Evolutionary conservation across 2,329 filamentous ascomycete species (phyloP), one percentile per base, ranked within the genome.

Genomic region (Hyphodiscus sp.): DNA sequence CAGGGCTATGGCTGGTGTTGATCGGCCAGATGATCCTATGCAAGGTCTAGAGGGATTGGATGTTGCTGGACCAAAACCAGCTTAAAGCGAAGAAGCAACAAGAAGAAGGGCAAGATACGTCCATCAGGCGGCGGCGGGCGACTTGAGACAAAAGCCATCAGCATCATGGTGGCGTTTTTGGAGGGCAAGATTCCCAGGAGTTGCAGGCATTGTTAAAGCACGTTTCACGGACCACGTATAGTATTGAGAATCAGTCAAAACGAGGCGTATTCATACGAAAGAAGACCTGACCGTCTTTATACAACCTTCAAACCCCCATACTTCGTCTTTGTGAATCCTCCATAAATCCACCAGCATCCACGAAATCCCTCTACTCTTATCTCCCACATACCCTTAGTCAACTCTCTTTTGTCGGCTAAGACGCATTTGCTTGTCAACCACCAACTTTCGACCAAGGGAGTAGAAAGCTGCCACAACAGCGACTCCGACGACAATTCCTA

Each of bases 21-120:
- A 77, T 55, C 76, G 73, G 45, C 78, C 80, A 1, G 81, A 86
- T 63, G 91, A 97, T 73, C 90, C 92, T 2, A 99, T 99, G 94
- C 90, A 96, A 72, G 92, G 91, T 33, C 74, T 99, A 7, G 91
- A 97, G 70, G 89, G 88, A 16, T 76, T 97, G 51, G 95, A 97
- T 71, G 89, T 97, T 64, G 95, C 92, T 52, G 95, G 95, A 9
- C 94, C 94, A 13, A 91, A 89, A 70, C 86, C 81, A 51, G 84
- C 82, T 66, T 94, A 69, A 81, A 59, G 49, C 42, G 48, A 41
- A 26, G 8, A 9, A 44, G 41, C 19, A 13, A 49, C 1, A 26
- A 15, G 15, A 23, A 15, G 47, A 19, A 51, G 48, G 44, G n/a
- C 43, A 45, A 51, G 53, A 51, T 55, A 61, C 58, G 45, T 26